Percentiles rank a stretch among this genome's conserved stretches.
These are phyloP conservation scores for Microglena sp. DNA, from an alignment of 139 green algal genomes.

Conservation along the genomic window DNA sequence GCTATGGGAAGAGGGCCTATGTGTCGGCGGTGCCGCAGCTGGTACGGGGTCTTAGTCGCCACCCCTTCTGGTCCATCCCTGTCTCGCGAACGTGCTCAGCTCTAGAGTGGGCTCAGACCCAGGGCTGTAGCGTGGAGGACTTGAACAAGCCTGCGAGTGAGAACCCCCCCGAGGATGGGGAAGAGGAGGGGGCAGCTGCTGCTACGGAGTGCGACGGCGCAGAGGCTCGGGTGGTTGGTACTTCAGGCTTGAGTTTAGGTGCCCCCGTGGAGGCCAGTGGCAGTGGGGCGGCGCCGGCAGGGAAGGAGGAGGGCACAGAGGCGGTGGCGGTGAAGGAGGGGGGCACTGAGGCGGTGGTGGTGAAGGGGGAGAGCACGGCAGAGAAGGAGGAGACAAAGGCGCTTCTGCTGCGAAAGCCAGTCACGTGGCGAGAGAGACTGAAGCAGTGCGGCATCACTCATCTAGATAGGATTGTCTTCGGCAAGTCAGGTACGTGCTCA, in stretches of 20 bases:
- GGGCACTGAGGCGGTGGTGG: background rate
- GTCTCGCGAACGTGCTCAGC: too few species aligned
- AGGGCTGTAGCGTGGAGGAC: too few species aligned
- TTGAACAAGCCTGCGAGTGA: too few species aligned
- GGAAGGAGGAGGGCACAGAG: background rate
- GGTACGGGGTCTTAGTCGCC: slow-evolving; percentile 18
- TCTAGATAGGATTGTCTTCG: slow-evolving; percentile 60
- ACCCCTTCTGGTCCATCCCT: too few species aligned
- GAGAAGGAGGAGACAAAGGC: background rate
- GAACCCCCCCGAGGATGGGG: too few species aligned
- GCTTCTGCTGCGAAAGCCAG: slow-evolving; percentile 17
- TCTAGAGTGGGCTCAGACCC: too few species aligned
- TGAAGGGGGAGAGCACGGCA: background rate
- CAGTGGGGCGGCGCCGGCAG: background rate
- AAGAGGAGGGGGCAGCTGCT: too few species aligned
- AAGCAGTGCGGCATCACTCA: slow-evolving; percentile 24
- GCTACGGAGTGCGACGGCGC: too few species aligned
- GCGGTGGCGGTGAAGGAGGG: too few species aligned
- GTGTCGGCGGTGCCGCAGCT: slow-evolving; percentile 54
- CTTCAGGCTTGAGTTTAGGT: background rate
- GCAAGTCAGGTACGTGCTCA: slow-evolving; percentile 46
- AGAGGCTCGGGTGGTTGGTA: background rate
- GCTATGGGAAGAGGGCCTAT: slow-evolving; percentile 67
- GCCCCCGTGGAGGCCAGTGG: slow-evolving; percentile 6
- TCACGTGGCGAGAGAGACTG: slow-evolving; percentile 36